Evolutionary conservation across 2,329 filamentous ascomycete genomes (phyloP).

Genomic region (Diaporthe citriasiana): DNA sequence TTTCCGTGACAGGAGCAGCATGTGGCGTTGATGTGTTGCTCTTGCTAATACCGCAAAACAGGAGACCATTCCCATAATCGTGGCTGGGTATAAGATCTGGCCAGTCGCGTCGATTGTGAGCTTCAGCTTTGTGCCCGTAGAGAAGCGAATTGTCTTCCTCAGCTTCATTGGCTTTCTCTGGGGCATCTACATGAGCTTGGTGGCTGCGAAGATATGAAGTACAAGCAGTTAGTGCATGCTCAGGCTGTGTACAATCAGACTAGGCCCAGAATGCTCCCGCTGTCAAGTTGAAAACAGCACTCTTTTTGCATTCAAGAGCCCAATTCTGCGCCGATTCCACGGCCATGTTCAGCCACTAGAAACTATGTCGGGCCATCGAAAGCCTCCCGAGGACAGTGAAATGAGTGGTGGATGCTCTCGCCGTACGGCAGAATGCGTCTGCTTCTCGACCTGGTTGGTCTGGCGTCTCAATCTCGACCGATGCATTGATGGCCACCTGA

Average conservation of each 20-base stretch:
- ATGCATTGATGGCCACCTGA: neutral
- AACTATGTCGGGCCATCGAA: neutral
- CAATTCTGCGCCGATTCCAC: neutral
- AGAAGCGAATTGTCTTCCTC: constrained; percentile 63
- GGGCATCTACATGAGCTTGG: constrained; percentile 66
- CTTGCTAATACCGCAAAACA: constrained; percentile 40
- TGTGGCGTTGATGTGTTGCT: neutral
- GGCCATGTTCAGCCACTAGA: neutral
- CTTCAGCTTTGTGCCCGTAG: constrained; percentile 64
- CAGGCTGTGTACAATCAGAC: neutral
- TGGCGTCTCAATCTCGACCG: neutral
- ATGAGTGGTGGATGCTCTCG: neutral
- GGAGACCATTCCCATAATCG: constrained; percentile 63
- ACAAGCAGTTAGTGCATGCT: neutral
- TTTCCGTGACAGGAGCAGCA: neutral
- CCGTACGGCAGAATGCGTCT: neutral
- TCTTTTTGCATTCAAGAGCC: neutral
- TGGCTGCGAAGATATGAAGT: constrained; percentile 52
- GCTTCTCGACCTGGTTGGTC: neutral
- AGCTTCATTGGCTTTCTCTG: constrained; percentile 64
- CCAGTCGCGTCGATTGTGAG: constrained; percentile 65
- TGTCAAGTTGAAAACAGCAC: neutral
- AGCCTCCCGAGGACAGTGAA: neutral
- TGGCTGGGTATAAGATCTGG: constrained; percentile 67
- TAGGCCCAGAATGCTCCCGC: too few relatives aligned